Conservation (phyloP, 805 yeast species). For the Dipodascus albidus region DNA sequence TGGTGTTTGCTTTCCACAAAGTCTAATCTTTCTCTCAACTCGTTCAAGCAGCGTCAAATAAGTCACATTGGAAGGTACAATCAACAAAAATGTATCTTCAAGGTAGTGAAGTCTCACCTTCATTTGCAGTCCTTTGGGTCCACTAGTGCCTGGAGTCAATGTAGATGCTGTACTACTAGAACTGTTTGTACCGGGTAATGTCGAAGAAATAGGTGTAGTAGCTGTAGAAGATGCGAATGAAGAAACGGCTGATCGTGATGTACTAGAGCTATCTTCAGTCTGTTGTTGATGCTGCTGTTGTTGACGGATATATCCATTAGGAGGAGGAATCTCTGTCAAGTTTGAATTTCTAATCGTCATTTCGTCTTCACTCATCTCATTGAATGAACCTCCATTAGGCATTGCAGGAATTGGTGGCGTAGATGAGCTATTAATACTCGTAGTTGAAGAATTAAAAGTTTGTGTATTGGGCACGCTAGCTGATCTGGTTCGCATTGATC, state of each 20-base stretch:
- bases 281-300: slow-evolving; percentile 3
- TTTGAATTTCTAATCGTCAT: slow-evolving; percentile 2
- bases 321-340: slow-evolving; percentile 3
- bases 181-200: slow-evolving; percentile 13
- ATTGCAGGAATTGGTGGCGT: not conserved
- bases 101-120: slow-evolving; percentile 25
- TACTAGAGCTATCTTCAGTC: not conserved
- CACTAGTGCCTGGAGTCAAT: slow-evolving; percentile 18
- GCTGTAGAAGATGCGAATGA: slow-evolving; percentile 9
- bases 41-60: slow-evolving; percentile 44
- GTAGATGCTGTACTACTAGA: slow-evolving; percentile 21
- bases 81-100: slow-evolving; percentile 44
- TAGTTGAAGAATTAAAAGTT: not conserved
- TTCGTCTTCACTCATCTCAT: slow-evolving; percentile 2
- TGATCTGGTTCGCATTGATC: not conserved
- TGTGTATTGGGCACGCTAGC: not conserved
- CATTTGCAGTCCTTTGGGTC: slow-evolving; percentile 12
- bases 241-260: slow-evolving; percentile 3
- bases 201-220: slow-evolving; percentile 8
- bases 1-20: slow-evolving; percentile 37
- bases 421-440: not conserved
- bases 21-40: slow-evolving; percentile 44
- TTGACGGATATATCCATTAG: not conserved
- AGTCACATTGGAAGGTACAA: slow-evolving; percentile 43
- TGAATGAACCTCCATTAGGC: not conserved